Conservation (phyloP, 305 asterid genomes). For the Fraxinus sp. region DNA sequence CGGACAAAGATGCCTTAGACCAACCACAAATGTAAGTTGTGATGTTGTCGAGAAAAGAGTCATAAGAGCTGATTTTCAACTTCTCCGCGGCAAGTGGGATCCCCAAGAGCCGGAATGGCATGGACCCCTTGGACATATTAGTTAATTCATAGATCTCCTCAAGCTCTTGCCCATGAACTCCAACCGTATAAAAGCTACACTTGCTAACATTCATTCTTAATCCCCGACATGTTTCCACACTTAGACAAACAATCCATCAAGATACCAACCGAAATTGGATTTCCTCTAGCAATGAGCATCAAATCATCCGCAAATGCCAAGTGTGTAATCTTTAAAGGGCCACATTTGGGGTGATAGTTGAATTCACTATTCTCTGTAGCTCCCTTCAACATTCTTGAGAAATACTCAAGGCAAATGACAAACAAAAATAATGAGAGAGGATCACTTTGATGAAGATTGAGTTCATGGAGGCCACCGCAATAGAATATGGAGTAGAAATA, state of each 20-base stretch:
- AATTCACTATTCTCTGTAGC: too few relatives aligned
- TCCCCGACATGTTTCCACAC: background rate
- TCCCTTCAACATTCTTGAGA: too few relatives aligned
- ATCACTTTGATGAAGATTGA: too few relatives aligned
- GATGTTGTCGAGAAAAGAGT: background rate
- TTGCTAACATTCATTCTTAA: background rate
- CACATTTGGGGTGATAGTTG: background rate
- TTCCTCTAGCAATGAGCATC: too few relatives aligned
- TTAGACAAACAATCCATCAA: background rate
- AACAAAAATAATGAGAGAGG: too few relatives aligned
- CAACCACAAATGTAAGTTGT: background rate
- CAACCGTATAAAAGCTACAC: background rate
- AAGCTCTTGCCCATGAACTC: background rate
- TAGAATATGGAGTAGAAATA: too few relatives aligned
- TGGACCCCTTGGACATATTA: background rate
- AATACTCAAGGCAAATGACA: too few relatives aligned
- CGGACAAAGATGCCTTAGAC: background rate
- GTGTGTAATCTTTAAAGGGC: background rate
- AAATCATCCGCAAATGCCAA: background rate
- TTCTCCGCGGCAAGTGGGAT: background rate
- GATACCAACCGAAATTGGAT: background rate
- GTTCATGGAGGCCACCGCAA: too few relatives aligned
- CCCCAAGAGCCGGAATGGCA: background rate
- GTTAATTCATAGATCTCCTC: background rate
- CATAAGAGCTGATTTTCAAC: background rate